phyloP scores from a whole-genome alignment of 768 basidiomycete species.

The Boletus huronensis region DNA sequence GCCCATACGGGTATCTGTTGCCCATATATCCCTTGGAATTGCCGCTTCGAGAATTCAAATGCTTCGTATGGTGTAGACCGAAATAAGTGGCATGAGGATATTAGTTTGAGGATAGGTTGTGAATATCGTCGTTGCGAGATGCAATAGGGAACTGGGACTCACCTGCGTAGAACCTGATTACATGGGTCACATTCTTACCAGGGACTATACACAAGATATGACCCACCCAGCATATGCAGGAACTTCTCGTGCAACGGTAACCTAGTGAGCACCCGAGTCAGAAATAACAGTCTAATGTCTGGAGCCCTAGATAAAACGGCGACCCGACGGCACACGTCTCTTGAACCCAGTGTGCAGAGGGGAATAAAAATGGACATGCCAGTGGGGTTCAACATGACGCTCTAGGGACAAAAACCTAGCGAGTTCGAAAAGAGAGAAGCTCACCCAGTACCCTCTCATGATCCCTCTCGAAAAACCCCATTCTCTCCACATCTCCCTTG shows the following conservation, averaged over 20 bases:
- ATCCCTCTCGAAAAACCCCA: slow-evolving; percentile 87
- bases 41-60: slow-evolving; percentile 87
- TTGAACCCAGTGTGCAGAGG: background rate
- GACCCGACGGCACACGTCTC: background rate
- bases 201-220: background rate
- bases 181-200: background rate
- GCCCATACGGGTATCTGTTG: slow-evolving; percentile 79
- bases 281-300: background rate
- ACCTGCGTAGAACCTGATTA: slow-evolving; percentile 66
- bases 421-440: slow-evolving; percentile 11
- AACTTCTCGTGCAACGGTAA: slow-evolving; percentile 89
- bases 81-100: background rate
- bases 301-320: background rate
- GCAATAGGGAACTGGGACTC: background rate
- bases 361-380: background rate
- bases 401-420: background rate
- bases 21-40: slow-evolving; percentile 63
- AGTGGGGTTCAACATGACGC: background rate
- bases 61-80: slow-evolving; percentile 36
- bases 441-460: slow-evolving; percentile 97
- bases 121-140: background rate
- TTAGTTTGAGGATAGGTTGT: background rate
- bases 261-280: slow-evolving; percentile 39
- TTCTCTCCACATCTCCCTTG: slow-evolving; percentile 78
- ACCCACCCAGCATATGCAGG: slow-evolving; percentile 86